A percentile compares a stretch with the other conserved stretches of the same genome.
phyloP scores from a whole-genome alignment of 225 moss, liverwort and hornwort genomes.

The Marchantia polymorpha region DNA sequence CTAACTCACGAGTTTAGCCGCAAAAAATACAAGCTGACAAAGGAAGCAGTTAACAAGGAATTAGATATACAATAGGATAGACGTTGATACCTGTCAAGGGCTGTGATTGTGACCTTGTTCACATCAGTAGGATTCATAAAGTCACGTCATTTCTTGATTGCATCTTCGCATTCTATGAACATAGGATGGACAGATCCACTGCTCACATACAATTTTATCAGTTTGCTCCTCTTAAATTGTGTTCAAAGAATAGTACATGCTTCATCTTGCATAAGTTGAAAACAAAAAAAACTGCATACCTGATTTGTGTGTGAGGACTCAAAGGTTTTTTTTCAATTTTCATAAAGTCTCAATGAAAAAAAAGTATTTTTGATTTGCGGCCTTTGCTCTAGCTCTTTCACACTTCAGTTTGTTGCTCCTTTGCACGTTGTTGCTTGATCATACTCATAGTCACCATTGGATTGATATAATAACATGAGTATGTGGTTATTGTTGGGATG shows the following conservation, averaged over 20 bases:
- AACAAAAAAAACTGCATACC: no score
- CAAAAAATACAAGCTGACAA: background rate
- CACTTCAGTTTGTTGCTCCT: no score
- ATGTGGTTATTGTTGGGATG: no score
- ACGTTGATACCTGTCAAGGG: constrained; percentile 35
- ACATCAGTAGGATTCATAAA: constrained; percentile 50
- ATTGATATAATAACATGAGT: no score
- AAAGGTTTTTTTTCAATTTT: no score
- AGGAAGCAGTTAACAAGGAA: background rate
- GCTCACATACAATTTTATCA: background rate
- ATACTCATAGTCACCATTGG: no score
- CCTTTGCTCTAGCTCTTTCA: no score
- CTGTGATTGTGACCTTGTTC: constrained; percentile 41
- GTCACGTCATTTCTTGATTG: constrained; percentile 41
- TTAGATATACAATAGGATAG: background rate
- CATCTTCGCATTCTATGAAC: constrained; percentile 41
- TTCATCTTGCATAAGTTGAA: background rate
- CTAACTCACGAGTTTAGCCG: background rate
- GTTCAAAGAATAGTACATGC: background rate
- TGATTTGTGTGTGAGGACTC: no score
- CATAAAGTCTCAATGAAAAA: no score
- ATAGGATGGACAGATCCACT: constrained; percentile 47
- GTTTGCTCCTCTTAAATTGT: background rate
- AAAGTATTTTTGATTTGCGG: no score
- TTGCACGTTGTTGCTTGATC: no score